Evolutionary conservation across 2,329 filamentous ascomycete genomes (phyloP).

Genomic region (Scytalidium sp.): DNA sequence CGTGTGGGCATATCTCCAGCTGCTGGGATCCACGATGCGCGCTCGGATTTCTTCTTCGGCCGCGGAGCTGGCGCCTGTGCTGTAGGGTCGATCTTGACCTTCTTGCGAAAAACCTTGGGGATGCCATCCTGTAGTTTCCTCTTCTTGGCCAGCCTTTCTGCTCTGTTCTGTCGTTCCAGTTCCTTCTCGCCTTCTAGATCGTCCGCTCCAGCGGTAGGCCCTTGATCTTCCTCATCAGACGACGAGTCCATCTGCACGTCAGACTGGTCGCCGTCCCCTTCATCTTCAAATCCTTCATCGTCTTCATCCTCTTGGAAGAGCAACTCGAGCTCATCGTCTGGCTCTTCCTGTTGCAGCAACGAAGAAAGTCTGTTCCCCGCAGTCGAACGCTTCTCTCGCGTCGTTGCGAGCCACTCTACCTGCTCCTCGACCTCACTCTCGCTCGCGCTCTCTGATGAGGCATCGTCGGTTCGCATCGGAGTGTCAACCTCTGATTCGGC

Average conservation of each 20-base stretch:
- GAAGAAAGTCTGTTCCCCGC: slow-evolving; percentile 82
- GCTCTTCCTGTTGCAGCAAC: slow-evolving; percentile 71
- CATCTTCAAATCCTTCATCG: slow-evolving; percentile 68
- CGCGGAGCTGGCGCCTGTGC: slow-evolving; percentile 34
- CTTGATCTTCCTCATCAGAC: slow-evolving; percentile 77
- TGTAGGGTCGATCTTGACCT: slow-evolving; percentile 66
- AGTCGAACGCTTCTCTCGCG: slow-evolving; percentile 72
- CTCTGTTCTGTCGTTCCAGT: slow-evolving; percentile 72
- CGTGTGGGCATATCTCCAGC: slow-evolving; percentile 58
- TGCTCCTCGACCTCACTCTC: slow-evolving; percentile 16
- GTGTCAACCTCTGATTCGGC: slow-evolving; percentile 14
- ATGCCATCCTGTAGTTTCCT: slow-evolving; percentile 76
- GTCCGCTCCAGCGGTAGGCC: slow-evolving; percentile 50
- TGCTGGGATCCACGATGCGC: slow-evolving; percentile 67
- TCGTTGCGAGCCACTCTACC: slow-evolving; percentile 70
- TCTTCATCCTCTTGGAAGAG: slow-evolving; percentile 74
- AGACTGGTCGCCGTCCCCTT: slow-evolving; percentile 58
- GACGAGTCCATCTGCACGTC: slow-evolving; percentile 87
- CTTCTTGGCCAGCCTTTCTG: slow-evolving; percentile 69
- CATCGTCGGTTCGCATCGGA: slow-evolving; percentile 15
- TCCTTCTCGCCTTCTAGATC: slow-evolving; percentile 85
- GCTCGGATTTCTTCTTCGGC: slow-evolving; percentile 68
- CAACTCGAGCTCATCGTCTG: slow-evolving; percentile 59
- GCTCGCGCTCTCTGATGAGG: slow-evolving; percentile 12
- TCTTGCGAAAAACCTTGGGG: slow-evolving; percentile 69